phyloP scores from a whole-genome alignment of 2,329 filamentous ascomycete species.

The Byssoonygena ceratinophila region DNA sequence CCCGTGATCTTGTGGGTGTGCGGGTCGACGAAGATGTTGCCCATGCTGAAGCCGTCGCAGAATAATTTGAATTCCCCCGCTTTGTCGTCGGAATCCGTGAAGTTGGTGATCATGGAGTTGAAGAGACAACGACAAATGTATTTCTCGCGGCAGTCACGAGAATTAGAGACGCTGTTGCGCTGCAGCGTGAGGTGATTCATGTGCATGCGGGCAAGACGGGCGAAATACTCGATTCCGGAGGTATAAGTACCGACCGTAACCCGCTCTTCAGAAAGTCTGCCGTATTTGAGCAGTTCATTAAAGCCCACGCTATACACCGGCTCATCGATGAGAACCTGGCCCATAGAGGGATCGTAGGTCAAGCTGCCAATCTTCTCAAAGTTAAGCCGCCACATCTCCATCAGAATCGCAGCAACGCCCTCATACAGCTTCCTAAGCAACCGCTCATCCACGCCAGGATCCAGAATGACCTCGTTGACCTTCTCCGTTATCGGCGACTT shows the following conservation, averaged over 20 bases:
- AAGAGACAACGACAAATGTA: conserved; percentile 21
- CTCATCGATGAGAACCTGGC: no score
- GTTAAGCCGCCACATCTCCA: conserved; percentile 2
- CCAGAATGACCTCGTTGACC: neutral
- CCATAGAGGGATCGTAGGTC: neutral
- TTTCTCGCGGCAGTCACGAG: conserved; percentile 36
- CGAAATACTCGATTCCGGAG: conserved; percentile 11
- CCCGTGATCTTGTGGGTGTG: conserved; percentile 15
- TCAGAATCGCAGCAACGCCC: neutral
- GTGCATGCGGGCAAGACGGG: conserved; percentile 5
- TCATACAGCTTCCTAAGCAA: neutral
- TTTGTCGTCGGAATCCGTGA: conserved; percentile 11
- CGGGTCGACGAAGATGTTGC: conserved; percentile 21
- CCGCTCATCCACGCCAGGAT: neutral
- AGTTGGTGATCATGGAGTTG: conserved; percentile 16
- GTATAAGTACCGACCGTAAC: neutral
- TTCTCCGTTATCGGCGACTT: neutral
- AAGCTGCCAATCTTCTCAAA: conserved; percentile 5
- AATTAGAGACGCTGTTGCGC: conserved; percentile 30
- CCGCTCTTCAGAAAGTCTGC: no score
- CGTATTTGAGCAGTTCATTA: neutral
- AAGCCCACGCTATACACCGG: no score
- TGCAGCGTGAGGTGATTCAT: conserved; percentile 31
- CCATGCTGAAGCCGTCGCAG: conserved; percentile 22
- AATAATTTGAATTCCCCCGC: conserved; percentile 19